These are phyloP conservation scores for Phlebiopsis flavidoalba DNA, from an alignment of 768 basidiomycete species.

Conservation along the genomic window DNA sequence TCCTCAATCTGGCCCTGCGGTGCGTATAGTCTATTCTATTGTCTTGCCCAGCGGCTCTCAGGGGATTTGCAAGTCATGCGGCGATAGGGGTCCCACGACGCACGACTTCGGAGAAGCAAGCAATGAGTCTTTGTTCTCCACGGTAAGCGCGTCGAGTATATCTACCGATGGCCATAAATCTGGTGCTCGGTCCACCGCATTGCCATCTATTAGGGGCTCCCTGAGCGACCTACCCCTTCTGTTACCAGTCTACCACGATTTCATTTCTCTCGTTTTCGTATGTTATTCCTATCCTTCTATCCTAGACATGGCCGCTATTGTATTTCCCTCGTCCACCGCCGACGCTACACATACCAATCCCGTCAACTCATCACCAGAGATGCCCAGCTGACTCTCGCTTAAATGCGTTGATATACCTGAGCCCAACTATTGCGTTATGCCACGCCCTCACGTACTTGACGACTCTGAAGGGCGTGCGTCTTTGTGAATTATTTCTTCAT, in stretches of 20 bases:
- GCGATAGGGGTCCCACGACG: not conserved
- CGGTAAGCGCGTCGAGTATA: not conserved
- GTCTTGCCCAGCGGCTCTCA: not conserved
- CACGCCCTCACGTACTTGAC: constrained; percentile 55
- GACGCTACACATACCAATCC: constrained; percentile 52
- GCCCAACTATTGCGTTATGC: constrained; percentile 53
- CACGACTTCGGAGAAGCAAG: not conserved
- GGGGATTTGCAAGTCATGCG: not conserved
- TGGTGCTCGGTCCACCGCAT: not conserved
- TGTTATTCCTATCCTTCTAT: no score
- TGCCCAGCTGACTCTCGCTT: constrained; percentile 50
- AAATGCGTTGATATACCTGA: constrained; percentile 56
- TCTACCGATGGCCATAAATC: not conserved
- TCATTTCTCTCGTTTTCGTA: not conserved
- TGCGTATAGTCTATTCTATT: not conserved
- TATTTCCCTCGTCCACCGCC: constrained; percentile 44
- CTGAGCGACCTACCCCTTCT: not conserved
- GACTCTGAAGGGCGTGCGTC: constrained; percentile 12
- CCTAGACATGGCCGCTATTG: constrained; percentile 13
- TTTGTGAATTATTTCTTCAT: not conserved
- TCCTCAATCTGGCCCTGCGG: not conserved
- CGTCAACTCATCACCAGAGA: constrained; percentile 48
- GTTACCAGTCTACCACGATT: not conserved
- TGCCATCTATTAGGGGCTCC: not conserved
- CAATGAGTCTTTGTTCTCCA: not conserved